These are phyloP conservation scores for Prunus mume DNA, from an alignment of 306 rosid species.

Conservation along the genomic window DNA sequence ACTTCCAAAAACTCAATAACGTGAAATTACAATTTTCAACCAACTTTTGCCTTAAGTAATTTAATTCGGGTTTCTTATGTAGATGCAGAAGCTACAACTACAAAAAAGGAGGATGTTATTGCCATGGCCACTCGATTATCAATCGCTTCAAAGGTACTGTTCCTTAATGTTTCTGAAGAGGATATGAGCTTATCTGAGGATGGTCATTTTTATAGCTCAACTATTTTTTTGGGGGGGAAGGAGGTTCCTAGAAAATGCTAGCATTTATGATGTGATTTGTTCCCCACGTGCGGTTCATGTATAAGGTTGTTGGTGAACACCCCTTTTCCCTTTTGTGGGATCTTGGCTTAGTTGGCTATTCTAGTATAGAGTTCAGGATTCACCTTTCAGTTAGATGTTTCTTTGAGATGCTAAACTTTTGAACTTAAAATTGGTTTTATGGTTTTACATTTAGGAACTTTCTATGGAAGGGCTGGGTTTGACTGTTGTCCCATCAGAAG, in stretches of 20 bases:
- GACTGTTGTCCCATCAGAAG: slow-evolving; percentile 74
- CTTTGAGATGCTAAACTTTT: background rate
- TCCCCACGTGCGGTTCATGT: background rate
- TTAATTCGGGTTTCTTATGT: slow-evolving; percentile 25
- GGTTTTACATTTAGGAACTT: slow-evolving; percentile 62
- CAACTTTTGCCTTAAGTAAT: slow-evolving; percentile 6
- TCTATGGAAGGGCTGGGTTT: slow-evolving; percentile 76
- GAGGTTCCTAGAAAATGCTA: background rate
- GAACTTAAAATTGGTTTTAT: slow-evolving; percentile 14
- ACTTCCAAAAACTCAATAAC: background rate
- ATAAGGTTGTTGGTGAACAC: background rate
- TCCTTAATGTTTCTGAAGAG: background rate
- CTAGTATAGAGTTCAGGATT: background rate
- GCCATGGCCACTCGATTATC: slow-evolving; percentile 80
- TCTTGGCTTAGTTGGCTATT: background rate
- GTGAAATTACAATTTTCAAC: background rate
- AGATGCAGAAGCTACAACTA: slow-evolving; percentile 57
- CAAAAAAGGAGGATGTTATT: slow-evolving; percentile 61
- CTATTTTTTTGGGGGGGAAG: background rate
- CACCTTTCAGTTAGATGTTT: background rate
- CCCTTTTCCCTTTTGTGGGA: background rate
- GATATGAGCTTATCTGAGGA: background rate
- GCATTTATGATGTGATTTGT: background rate
- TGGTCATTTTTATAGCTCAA: slow-evolving; percentile 1
- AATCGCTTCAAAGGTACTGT: slow-evolving; percentile 74